A percentile compares a stretch with the other conserved stretches of the same genome.
Evolutionary conservation across 148 eudicot species (phyloP).

Genomic region (Rhododendron kiyosumense): DNA sequence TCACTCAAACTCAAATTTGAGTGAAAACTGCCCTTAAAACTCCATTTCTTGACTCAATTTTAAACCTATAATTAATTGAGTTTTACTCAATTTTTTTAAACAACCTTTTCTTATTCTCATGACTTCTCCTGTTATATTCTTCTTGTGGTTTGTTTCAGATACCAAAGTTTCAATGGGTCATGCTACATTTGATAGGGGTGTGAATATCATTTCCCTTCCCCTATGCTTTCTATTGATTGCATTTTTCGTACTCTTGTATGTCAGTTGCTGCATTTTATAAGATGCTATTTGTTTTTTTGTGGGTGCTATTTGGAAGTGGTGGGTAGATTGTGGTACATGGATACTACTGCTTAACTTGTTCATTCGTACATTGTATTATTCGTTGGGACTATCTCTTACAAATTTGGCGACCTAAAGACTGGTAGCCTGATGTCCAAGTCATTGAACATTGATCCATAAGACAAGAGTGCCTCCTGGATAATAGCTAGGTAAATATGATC

Average conservation of each 20-base stretch:
- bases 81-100: not conserved
- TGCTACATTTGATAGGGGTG: not conserved
- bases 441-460: not conserved
- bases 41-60: not conserved
- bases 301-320: not conserved
- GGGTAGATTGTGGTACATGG: not conserved
- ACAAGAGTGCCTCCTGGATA: not conserved
- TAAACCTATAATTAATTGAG: not conserved
- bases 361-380: not conserved
- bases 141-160: not conserved
- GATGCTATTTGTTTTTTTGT: not conserved
- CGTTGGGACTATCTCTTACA: not conserved
- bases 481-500: not conserved
- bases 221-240: not conserved
- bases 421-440: not conserved
- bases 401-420: not conserved
- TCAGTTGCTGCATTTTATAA: not conserved
- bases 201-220: not conserved
- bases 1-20: not conserved
- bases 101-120: not conserved
- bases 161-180: not conserved
- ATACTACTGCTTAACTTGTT: not conserved
- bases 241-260: not conserved
- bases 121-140: not conserved
- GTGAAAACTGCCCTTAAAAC: not conserved